These are phyloP conservation scores for Caloboletus inedulis DNA, from an alignment of 1,284 basidiomycete species.

Conservation along the genomic window DNA sequence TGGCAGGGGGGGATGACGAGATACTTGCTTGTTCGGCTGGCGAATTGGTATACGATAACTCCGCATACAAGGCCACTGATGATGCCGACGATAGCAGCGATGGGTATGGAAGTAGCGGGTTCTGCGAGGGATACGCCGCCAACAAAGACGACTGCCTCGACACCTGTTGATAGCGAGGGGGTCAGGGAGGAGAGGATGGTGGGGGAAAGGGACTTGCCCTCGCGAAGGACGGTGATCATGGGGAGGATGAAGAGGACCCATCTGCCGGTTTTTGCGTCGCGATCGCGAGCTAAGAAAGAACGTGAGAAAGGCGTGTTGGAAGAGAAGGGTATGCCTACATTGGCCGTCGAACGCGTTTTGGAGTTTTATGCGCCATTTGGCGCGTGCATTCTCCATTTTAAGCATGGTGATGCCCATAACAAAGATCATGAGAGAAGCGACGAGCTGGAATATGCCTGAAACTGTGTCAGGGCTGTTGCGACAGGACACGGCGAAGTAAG, in stretches of 20 bases:
- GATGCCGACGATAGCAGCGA: conserved; percentile 83
- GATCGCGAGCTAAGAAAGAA: conserved; percentile 35
- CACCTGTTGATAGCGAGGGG: conserved; percentile 37
- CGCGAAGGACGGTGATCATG: conserved; percentile 85
- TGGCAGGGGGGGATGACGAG: not conserved
- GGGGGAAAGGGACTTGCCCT: conserved; percentile 51
- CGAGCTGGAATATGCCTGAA: conserved; percentile 72
- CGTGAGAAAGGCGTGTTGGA: not conserved
- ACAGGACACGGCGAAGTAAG: not conserved
- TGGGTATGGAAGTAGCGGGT: conserved; percentile 79
- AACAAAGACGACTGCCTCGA: conserved; percentile 92
- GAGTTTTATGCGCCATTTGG: conserved; percentile 90
- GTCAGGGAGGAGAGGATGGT: not conserved
- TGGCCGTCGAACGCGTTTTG: conserved; percentile 70
- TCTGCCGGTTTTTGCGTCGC: conserved; percentile 54
- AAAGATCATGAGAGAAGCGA: conserved; percentile 82
- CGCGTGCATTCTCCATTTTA: conserved; percentile 72
- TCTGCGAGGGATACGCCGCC: conserved; percentile 87
- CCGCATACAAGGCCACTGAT: conserved; percentile 70
- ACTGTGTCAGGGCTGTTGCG: not conserved
- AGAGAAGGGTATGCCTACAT: conserved; percentile 31
- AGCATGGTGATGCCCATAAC: conserved; percentile 79
- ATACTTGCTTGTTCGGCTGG: conserved; percentile 62
- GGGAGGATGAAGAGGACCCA: conserved; percentile 89
- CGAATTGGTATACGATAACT: conserved; percentile 72